Evolutionary conservation across 257 asterid species (phyloP).

Genomic region (Lavandula angustifolia): DNA sequence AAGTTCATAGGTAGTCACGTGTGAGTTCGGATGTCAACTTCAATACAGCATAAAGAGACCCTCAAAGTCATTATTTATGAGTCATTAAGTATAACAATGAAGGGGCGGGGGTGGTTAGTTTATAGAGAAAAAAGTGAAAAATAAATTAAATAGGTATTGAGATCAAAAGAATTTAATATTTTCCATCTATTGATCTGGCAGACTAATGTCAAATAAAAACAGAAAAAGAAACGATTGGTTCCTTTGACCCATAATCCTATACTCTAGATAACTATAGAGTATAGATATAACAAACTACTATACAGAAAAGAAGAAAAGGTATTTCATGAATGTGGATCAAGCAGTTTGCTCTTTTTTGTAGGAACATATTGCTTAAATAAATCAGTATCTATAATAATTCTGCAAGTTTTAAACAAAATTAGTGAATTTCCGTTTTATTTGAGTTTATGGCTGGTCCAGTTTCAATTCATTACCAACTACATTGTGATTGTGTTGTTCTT

Average conservation of each 20-base stretch:
- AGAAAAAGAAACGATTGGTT: neutral
- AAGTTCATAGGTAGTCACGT: constrained; percentile 9
- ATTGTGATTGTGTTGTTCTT: neutral
- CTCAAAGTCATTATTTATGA: neutral
- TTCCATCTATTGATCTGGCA: constrained; percentile 10
- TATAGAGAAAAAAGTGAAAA: neutral
- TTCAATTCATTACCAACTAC: constrained; percentile 12
- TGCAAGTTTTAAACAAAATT: neutral
- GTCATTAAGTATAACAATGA: constrained; percentile 2
- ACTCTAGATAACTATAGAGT: constrained; percentile 6
- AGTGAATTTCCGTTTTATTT: neutral
- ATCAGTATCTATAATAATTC: constrained; percentile 5
- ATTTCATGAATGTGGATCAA: neutral
- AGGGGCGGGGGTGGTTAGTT: neutral
- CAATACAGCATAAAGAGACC: neutral
- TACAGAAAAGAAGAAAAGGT: neutral
- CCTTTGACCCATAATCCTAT: neutral
- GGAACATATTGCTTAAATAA: constrained; percentile 2
- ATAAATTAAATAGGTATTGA: neutral
- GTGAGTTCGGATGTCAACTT: constrained; percentile 22
- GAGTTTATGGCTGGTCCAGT: neutral
- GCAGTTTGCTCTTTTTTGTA: neutral
- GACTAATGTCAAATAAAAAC: constrained; percentile 10
- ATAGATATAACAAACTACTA: constrained; percentile 9
- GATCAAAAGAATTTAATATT: neutral